phyloP scores from a whole-genome alignment of 106 monocot species.

The Dendrobium huoshanense region DNA sequence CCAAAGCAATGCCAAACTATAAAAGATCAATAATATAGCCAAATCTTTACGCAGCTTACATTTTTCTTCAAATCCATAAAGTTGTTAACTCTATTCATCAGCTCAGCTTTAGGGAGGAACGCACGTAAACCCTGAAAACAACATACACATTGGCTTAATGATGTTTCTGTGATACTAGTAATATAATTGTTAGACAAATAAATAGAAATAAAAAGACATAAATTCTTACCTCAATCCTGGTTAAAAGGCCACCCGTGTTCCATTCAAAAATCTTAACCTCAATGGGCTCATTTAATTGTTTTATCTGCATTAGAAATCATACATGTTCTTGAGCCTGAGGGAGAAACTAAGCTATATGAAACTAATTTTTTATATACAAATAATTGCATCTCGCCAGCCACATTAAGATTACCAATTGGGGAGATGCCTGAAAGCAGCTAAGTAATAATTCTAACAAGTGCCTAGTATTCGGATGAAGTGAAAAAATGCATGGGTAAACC shows the following conservation, averaged over 20 bases:
- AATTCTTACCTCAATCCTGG: constrained; percentile 75
- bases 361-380: background rate
- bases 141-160: background rate
- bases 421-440: background rate
- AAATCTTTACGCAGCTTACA: constrained; percentile 27
- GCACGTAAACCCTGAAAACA: constrained; percentile 73
- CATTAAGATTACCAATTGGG: background rate
- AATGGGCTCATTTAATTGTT: constrained; percentile 72
- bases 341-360: background rate
- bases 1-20: background rate
- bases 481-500: background rate
- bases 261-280: constrained; percentile 85
- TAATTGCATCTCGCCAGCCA: background rate
- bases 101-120: constrained; percentile 89
- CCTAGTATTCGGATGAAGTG: background rate
- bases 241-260: constrained; percentile 88
- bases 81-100: constrained; percentile 68
- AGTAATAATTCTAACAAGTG: background rate
- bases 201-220: background rate
- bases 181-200: background rate
- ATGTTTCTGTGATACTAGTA: background rate
- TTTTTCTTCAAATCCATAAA: constrained; percentile 85
- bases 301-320: constrained; percentile 49
- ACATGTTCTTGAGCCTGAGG: background rate
- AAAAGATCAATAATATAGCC: background rate